These are phyloP conservation scores for Schwanniomyces vanrijiae DNA, from an alignment of 805 yeast genomes.

Conservation along the genomic window DNA sequence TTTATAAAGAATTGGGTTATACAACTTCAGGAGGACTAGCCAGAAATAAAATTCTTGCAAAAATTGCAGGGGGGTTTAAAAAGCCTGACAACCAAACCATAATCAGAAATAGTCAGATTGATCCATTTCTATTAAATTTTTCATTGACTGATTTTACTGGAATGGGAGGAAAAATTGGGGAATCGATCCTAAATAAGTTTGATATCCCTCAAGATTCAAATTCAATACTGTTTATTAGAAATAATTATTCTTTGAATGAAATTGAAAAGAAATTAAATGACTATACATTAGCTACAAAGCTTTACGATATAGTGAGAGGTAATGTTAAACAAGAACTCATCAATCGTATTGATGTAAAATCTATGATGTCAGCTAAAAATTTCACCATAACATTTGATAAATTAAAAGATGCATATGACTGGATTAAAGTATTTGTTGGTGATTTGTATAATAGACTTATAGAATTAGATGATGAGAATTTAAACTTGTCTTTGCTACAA, in stretches of 20 bases:
- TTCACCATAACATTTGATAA: slow-evolving; percentile 58
- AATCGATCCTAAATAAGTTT: slow-evolving; percentile 49
- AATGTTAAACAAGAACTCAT: slow-evolving; percentile 51
- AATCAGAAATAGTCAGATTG: slow-evolving; percentile 49
- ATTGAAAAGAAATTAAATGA: slow-evolving; percentile 25
- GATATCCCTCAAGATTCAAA: slow-evolving; percentile 47
- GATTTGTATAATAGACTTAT: slow-evolving; percentile 70
- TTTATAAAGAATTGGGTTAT: slow-evolving; percentile 62
- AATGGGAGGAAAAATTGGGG: slow-evolving; percentile 88
- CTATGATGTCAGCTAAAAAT: slow-evolving; percentile 89
- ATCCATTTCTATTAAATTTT: slow-evolving; percentile 57
- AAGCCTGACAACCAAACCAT: slow-evolving; percentile 90
- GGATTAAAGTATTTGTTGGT: slow-evolving; percentile 83
- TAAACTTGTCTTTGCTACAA: slow-evolving; percentile 27
- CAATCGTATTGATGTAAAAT: slow-evolving; percentile 63
- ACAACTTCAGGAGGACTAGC: slow-evolving; percentile 91
- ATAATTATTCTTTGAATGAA: slow-evolving; percentile 37
- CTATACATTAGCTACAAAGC: slow-evolving; percentile 49
- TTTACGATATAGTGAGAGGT: slow-evolving; percentile 70
- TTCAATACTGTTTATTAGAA: slow-evolving; percentile 50
- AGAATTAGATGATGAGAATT: slow-evolving; percentile 71
- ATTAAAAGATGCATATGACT: slow-evolving; percentile 59
- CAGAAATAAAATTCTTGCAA: slow-evolving; percentile 74
- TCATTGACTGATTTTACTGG: slow-evolving; percentile 80
- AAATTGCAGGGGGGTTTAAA: slow-evolving; percentile 78